phyloP scores from a whole-genome alignment of 305 asterid genomes.

The Fraxinus baroniana region DNA sequence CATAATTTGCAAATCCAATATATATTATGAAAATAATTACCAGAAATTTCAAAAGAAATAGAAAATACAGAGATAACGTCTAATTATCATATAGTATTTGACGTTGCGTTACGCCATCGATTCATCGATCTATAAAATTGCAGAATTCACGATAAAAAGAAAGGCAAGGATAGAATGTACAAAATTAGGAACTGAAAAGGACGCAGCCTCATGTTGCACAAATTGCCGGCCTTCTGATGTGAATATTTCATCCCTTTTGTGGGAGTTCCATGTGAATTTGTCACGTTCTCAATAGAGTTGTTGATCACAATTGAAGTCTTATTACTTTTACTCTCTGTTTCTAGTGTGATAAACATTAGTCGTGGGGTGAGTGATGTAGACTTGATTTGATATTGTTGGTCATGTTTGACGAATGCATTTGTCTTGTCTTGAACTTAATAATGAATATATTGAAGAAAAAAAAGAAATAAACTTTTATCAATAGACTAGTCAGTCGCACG shows the following conservation, averaged over 20 bases:
- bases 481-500: too few relatives aligned
- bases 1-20: not conserved
- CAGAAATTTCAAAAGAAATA: not conserved
- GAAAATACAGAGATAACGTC: too few relatives aligned
- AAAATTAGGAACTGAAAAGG: not conserved
- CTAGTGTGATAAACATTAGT: not conserved
- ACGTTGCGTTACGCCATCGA: not conserved
- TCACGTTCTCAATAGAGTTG: not conserved
- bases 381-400: not conserved
- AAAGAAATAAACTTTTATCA: too few relatives aligned
- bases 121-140: too few relatives aligned
- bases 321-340: not conserved
- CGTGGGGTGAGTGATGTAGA: not conserved
- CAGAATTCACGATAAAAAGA: not conserved
- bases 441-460: too few relatives aligned
- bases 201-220: not conserved
- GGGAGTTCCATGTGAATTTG: not conserved
- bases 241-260: not conserved
- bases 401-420: not conserved
- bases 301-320: not conserved
- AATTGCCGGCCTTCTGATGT: not conserved
- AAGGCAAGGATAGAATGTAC: conserved; percentile 11
- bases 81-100: not conserved
- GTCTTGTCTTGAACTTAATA: too few relatives aligned
- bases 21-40: not conserved